These are phyloP conservation scores for Colletotrichum salicis DNA, from an alignment of 2,329 filamentous ascomycete species.

Conservation along the genomic window DNA sequence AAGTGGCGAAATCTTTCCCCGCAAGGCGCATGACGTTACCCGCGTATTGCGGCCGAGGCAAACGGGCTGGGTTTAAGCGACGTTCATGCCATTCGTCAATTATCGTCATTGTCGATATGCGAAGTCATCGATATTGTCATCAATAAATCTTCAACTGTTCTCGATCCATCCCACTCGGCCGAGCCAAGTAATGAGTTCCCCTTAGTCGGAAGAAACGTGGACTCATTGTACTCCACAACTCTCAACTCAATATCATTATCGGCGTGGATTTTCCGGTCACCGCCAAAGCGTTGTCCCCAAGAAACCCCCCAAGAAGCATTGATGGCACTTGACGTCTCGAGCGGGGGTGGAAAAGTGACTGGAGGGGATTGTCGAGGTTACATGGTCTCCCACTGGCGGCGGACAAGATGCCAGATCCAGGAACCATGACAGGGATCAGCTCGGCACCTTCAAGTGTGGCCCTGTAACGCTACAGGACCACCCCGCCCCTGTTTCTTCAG, in stretches of 20 bases:
- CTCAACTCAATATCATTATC: not conserved
- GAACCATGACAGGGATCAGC: constrained; percentile 19
- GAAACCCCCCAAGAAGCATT: not conserved
- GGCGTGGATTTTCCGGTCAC: not conserved
- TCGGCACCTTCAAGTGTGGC: constrained; percentile 13
- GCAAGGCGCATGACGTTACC: not conserved
- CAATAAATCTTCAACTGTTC: not conserved
- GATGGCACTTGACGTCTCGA: not conserved
- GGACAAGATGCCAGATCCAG: constrained; percentile 32
- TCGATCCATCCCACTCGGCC: not conserved
- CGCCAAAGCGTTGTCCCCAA: not conserved
- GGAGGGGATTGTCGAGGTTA: constrained; percentile 23
- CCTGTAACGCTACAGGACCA: not conserved
- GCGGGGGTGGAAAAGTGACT: constrained; percentile 7
- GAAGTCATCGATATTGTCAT: not conserved
- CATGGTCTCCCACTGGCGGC: constrained; percentile 30
- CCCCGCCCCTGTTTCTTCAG: not conserved
- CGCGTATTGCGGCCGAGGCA: constrained; percentile 2
- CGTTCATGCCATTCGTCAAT: constrained; percentile 7
- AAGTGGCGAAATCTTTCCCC: not conserved
- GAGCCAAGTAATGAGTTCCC: not conserved
- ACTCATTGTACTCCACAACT: not conserved
- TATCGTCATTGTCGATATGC: constrained; percentile 3
- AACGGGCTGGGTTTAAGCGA: not conserved
- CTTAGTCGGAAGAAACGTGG: not conserved